Percentiles rank a stretch among this genome's conserved stretches.
phyloP scores from a whole-genome alignment of 495 filamentous ascomycete genomes.

The Hamigera avellanea region DNA sequence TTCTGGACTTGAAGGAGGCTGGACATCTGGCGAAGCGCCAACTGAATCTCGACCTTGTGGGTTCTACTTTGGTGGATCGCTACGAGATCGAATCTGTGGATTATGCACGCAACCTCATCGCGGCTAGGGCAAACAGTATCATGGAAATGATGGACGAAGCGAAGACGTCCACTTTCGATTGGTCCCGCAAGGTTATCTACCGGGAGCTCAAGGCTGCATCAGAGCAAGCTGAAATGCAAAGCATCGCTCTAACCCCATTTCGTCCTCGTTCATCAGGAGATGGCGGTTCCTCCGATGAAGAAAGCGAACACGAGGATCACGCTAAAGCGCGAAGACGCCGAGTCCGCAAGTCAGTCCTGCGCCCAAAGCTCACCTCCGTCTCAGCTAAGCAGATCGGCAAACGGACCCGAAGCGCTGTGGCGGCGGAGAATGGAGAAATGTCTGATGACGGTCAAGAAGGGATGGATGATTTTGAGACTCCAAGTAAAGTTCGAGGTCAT shows the following conservation, averaged over 20 bases:
- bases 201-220: conserved; percentile 27
- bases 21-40: conserved; percentile 35
- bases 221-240: conserved; percentile 9
- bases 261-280: conserved; percentile 17
- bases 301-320: conserved; percentile 17
- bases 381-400: conserved; percentile 33
- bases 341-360: conserved; percentile 39
- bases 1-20: conserved; percentile 25
- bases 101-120: conserved; percentile 26
- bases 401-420: conserved; percentile 30
- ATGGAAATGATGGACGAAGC: conserved; percentile 27
- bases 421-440: conserved; percentile 18
- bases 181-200: conserved; percentile 34
- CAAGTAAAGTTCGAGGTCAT: conserved; percentile 31
- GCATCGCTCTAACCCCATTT: conserved; percentile 24
- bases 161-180: conserved; percentile 24
- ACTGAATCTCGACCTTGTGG: conserved; percentile 27
- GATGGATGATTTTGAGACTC: conserved; percentile 31
- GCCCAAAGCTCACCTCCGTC: conserved; percentile 32
- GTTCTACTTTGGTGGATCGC: conserved; percentile 15
- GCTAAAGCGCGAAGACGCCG: conserved; percentile 14
- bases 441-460: conserved; percentile 29
- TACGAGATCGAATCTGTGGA: conserved; percentile 21
- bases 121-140: conserved; percentile 19
- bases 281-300: conserved; percentile 20